Evolutionary conservation across 768 basidiomycete species (phyloP).

Genomic region (Pleurotus pulmonarius): DNA sequence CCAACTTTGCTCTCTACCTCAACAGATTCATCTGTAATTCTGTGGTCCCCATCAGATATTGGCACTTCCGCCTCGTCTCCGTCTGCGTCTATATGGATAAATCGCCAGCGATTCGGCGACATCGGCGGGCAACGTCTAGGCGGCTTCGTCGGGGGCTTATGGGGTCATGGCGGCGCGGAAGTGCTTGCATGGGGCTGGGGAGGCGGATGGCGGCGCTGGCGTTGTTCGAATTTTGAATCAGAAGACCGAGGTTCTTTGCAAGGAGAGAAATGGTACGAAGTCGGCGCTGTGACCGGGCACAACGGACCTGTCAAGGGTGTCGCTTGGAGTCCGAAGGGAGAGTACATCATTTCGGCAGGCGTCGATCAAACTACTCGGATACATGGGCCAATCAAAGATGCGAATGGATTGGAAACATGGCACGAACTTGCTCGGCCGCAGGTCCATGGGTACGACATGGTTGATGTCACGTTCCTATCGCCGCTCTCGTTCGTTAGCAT

Average conservation of each 20-base stretch:
- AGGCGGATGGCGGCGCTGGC: constrained; percentile 92
- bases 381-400: constrained; percentile 48
- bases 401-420: constrained; percentile 39
- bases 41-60: constrained; percentile 82
- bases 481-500: constrained; percentile 82
- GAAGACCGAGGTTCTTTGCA: constrained; percentile 14
- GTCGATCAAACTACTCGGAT: constrained; percentile 91
- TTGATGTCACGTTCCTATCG: constrained; percentile 73
- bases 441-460: constrained; percentile 93
- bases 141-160: constrained; percentile 89
- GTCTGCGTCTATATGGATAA: constrained; percentile 80
- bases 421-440: constrained; percentile 91
- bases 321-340: constrained; percentile 83
- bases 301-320: constrained; percentile 74
- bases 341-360: constrained; percentile 86
- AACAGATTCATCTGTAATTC: constrained; percentile 90
- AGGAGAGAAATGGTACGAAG: constrained; percentile 65
- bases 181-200: constrained; percentile 91
- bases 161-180: constrained; percentile 61
- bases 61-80: constrained; percentile 28
- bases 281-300: constrained; percentile 84
- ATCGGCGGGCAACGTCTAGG: constrained; percentile 88
- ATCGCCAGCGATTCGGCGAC: constrained; percentile 88
- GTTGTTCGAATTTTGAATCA: constrained; percentile 23
- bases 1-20: constrained; percentile 85